phyloP scores from a whole-genome alignment of 2,329 filamentous ascomycete species.

The Coniella vitis region DNA sequence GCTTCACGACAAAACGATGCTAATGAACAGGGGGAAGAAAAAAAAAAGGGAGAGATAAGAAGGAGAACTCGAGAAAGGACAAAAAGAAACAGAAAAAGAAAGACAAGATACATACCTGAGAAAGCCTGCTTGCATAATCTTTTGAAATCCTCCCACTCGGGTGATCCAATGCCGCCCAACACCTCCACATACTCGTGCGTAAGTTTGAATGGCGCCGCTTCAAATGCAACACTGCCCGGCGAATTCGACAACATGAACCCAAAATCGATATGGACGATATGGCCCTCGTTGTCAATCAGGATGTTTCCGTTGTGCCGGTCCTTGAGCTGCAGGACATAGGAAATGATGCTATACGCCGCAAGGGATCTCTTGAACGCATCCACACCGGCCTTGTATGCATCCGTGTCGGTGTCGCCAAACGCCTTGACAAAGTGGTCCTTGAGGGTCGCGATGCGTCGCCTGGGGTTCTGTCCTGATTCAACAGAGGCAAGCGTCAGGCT shows the following conservation, averaged over 20 bases:
- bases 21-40: no score
- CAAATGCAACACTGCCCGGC: conserved; percentile 76
- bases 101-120: conserved; percentile 48
- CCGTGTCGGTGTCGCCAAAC: conserved; percentile 64
- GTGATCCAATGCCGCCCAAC: conserved; percentile 63
- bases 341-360: conserved; percentile 79
- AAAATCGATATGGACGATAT: conserved; percentile 85
- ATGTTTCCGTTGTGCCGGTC: conserved; percentile 84
- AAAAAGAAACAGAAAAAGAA: no score
- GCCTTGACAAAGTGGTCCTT: conserved; percentile 77
- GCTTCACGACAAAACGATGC: background rate
- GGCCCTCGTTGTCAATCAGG: conserved; percentile 76
- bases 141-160: conserved; percentile 70
- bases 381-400: conserved; percentile 63
- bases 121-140: conserved; percentile 76
- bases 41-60: no score
- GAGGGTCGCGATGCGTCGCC: conserved; percentile 70
- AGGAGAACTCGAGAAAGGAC: no score
- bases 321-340: conserved; percentile 77
- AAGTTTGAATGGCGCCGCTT: conserved; percentile 80
- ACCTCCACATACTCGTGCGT: conserved; percentile 80
- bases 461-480: conserved; percentile 64
- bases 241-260: conserved; percentile 88
- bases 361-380: conserved; percentile 77
- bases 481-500: conserved; percentile 71